A percentile compares a stretch with the other conserved stretches of the same genome.
phyloP scores from a whole-genome alignment of 208 protist species.

The Wallacemonas sp. region DNA sequence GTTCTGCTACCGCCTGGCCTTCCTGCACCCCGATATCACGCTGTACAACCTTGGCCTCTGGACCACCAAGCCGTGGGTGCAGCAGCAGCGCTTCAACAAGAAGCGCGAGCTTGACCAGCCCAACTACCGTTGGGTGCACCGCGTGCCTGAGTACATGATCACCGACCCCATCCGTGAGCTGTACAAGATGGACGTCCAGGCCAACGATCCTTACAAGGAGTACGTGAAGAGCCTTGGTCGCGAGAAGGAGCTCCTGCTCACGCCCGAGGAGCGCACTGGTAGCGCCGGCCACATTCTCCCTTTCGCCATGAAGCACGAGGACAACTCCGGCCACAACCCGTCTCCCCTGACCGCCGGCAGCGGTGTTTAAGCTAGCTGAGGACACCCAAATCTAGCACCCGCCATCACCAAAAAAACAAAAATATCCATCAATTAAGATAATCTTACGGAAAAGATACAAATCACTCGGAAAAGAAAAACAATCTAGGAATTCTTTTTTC shows the following conservation, averaged over 20 bases:
- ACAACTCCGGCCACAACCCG: conserved; percentile 67
- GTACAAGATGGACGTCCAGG: conserved; percentile 57
- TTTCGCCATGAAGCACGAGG: conserved; percentile 53
- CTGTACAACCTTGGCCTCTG: conserved; percentile 83
- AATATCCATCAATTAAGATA: background rate
- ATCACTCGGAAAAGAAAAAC: background rate
- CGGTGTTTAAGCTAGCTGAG: conserved; percentile 15
- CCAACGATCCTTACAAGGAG: conserved; percentile 83
- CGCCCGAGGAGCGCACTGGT: conserved; percentile 34
- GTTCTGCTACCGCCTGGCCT: conserved; percentile 73
- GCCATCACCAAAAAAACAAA: conserved; percentile 11
- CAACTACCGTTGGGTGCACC: conserved; percentile 84
- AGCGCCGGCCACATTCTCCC: conserved; percentile 56
- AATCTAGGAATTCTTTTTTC: conserved; percentile 13
- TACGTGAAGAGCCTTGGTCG: conserved; percentile 75
- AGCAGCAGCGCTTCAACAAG: conserved; percentile 88
- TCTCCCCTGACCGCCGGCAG: conserved; percentile 35
- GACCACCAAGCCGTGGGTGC: conserved; percentile 81
- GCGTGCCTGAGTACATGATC: conserved; percentile 66
- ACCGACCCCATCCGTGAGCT: conserved; percentile 63
- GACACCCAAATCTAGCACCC: background rate
- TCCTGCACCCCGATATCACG: conserved; percentile 84
- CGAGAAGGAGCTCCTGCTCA: conserved; percentile 65
- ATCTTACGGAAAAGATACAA: conserved; percentile 6
- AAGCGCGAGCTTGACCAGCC: conserved; percentile 77